These are phyloP conservation scores for Penicillium hordei DNA, from an alignment of 2,329 filamentous ascomycete genomes.

Conservation along the genomic window DNA sequence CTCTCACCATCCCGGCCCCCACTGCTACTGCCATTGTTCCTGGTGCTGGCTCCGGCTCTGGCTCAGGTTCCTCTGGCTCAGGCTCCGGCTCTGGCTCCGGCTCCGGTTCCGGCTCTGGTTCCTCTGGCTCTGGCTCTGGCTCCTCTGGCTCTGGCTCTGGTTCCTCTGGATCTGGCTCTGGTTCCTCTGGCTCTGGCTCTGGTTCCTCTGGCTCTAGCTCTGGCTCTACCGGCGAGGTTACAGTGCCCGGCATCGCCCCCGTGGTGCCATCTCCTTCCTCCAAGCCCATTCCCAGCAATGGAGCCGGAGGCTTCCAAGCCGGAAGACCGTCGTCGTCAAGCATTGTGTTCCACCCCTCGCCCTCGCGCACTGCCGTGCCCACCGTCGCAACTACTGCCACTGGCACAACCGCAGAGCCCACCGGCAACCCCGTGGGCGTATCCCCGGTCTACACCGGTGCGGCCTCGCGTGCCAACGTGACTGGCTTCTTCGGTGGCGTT, in stretches of 20 bases:
- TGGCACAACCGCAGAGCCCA: neutral
- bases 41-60: neutral
- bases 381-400: slow-evolving; percentile 6
- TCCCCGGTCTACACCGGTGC: slow-evolving; percentile 18
- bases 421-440: slow-evolving; percentile 8
- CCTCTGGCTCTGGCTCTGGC: neutral
- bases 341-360: slow-evolving; percentile 10
- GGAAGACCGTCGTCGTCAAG: slow-evolving; percentile 12
- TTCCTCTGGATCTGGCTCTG: neutral
- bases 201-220: neutral
- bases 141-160: neutral
- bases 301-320: slow-evolving; percentile 6
- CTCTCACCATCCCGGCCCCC: slow-evolving; percentile 22
- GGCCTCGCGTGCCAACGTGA: slow-evolving; percentile 5
- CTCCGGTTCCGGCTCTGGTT: neutral
- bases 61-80: slow-evolving; percentile 1
- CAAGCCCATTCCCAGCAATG: neutral
- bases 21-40: neutral
- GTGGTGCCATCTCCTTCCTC: slow-evolving; percentile 4
- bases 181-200: neutral
- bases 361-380: slow-evolving; percentile 1
- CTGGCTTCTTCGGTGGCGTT: slow-evolving; percentile 8
- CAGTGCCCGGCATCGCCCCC: neutral
- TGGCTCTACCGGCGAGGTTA: neutral
- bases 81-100: neutral